These are phyloP conservation scores for Penicillium odoratum DNA, from an alignment of 495 filamentous ascomycete species.

Conservation along the genomic window DNA sequence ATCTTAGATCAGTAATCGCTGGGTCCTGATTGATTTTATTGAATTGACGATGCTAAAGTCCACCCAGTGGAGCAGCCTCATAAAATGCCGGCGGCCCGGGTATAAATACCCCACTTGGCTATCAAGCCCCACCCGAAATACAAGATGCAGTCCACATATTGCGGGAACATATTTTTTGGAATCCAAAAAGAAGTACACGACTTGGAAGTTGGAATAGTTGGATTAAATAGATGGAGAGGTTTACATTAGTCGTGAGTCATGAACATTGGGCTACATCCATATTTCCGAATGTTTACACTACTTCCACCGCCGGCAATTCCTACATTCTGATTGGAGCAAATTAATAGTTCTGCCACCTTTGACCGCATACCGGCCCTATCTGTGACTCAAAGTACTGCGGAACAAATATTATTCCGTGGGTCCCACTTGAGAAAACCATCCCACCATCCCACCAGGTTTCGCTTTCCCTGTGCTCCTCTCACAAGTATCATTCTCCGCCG, in stretches of 20 bases:
- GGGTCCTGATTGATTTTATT: no score
- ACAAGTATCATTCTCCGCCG: constrained; percentile 1
- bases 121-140: no score
- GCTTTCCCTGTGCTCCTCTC: not conserved
- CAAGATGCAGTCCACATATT: no score
- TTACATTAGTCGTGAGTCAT: not conserved
- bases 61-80: no score
- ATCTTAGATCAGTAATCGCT: no score
- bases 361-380: not conserved
- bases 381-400: not conserved
- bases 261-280: not conserved
- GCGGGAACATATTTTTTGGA: no score
- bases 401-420: not conserved
- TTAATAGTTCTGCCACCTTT: not conserved
- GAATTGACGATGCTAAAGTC: no score
- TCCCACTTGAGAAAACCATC: not conserved
- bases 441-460: not conserved
- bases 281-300: not conserved
- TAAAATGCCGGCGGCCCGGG: no score
- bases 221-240: no score
- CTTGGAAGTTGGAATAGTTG: no score
- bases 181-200: no score
- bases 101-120: no score
- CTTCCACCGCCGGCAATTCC: not conserved
- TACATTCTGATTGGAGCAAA: not conserved